Evolutionary conservation across 192 early-diverging fungal species (phyloP).

Genomic region (Anaeromyces robustus): DNA sequence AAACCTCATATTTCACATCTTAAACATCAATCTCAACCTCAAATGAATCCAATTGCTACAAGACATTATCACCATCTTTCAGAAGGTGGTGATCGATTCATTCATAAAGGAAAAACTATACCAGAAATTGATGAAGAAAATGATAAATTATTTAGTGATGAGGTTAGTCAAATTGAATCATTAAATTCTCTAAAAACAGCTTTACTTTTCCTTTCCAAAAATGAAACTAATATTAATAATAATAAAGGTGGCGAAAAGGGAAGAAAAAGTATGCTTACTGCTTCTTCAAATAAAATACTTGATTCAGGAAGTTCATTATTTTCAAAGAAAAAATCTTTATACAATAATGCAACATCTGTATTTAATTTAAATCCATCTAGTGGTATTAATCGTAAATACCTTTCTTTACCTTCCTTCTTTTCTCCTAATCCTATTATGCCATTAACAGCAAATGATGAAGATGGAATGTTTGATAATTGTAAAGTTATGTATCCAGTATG

Average conservation of each 20-base stretch:
- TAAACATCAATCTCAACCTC: background rate
- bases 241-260: background rate
- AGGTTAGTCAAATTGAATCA: background rate
- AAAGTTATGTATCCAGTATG: background rate
- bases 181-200: background rate
- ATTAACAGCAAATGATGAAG: background rate
- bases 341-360: too few relatives aligned
- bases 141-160: background rate
- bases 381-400: background rate
- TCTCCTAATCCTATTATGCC: background rate
- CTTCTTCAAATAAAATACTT: background rate
- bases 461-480: background rate
- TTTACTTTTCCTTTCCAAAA: background rate
- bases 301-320: background rate
- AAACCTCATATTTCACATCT: background rate
- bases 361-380: too few relatives aligned
- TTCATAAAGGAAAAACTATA: too few relatives aligned
- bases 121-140: background rate
- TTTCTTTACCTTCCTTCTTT: background rate
- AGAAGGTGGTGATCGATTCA: background rate
- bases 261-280: too few relatives aligned
- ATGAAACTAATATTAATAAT: background rate
- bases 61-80: background rate
- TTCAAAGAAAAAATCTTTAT: background rate
- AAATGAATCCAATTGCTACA: too few relatives aligned